Conservation (phyloP, 805 yeast genomes). For the Saturnispora hagleri region DNA sequence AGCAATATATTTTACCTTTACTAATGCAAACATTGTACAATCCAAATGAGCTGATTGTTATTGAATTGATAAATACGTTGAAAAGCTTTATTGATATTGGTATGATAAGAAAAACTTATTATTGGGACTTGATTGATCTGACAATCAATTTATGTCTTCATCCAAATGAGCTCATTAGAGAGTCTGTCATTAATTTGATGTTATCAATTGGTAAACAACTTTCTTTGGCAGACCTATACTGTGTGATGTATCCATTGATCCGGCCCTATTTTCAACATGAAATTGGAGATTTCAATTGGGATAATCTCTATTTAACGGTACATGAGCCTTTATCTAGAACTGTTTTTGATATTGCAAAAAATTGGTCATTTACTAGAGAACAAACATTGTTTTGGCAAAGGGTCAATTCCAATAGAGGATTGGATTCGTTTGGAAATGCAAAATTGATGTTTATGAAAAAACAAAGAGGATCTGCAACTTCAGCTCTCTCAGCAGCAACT, state of each 20-base stretch:
- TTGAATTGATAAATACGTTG: constrained; percentile 54
- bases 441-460: constrained; percentile 29
- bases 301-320: constrained; percentile 54
- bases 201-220: constrained; percentile 53
- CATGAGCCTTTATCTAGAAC: constrained; percentile 59
- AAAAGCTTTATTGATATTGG: constrained; percentile 50
- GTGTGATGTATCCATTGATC: constrained; percentile 74
- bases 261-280: constrained; percentile 73
- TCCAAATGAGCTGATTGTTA: constrained; percentile 72
- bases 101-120: constrained; percentile 38
- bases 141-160: constrained; percentile 59
- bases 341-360: constrained; percentile 51
- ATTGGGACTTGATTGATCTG: constrained; percentile 46
- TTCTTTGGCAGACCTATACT: constrained; percentile 70
- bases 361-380: constrained; percentile 63
- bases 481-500: constrained; percentile 17
- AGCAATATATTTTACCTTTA: constrained; percentile 81
- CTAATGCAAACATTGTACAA: constrained; percentile 77
- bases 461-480: constrained; percentile 7
- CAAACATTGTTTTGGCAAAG: constrained; percentile 78
- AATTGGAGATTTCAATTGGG: constrained; percentile 57
- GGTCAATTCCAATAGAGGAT: constrained; percentile 17
- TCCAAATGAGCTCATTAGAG: constrained; percentile 82
- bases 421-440: constrained; percentile 39
- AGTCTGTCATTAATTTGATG: constrained; percentile 52